Conservation (phyloP, 129 eudicot species). For the Artemisia annua region DNA sequence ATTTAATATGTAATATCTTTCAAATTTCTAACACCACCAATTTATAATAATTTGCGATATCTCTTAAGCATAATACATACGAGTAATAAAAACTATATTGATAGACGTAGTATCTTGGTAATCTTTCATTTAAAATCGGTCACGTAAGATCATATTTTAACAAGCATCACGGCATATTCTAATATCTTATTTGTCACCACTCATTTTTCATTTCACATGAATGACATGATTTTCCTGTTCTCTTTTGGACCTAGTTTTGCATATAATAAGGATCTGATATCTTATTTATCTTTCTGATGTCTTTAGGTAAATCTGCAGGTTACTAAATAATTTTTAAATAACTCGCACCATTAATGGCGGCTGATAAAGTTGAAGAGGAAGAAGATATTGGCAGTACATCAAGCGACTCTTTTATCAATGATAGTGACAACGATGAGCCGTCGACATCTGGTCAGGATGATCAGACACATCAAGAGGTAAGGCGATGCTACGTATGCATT, state of each 20-base stretch:
- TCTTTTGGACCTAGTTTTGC: constrained; percentile 8
- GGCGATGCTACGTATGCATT: constrained; percentile 6
- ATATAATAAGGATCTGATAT: constrained; percentile 13
- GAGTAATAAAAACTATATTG: too few relatives aligned
- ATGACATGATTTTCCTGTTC: background rate
- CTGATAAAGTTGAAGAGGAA: constrained; percentile 39
- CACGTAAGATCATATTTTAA: too few relatives aligned
- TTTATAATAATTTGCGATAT: too few relatives aligned
- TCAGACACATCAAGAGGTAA: constrained; percentile 49
- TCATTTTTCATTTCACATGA: background rate
- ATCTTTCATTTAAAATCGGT: too few relatives aligned
- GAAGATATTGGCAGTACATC: constrained; percentile 42
- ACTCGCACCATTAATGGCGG: constrained; percentile 31
- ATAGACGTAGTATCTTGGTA: background rate
- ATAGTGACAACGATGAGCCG: constrained; percentile 42
- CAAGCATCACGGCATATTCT: too few relatives aligned
- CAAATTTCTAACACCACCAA: too few relatives aligned
- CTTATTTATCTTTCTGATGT: constrained; percentile 7
- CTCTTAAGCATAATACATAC: too few relatives aligned
- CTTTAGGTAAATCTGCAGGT: constrained; percentile 22
- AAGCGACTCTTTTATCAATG: constrained; percentile 49
- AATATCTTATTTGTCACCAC: background rate
- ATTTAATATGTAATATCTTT: too few relatives aligned
- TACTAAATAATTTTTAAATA: background rate
- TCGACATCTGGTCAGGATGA: constrained; percentile 46